Evolutionary conservation across 2,329 filamentous ascomycete species (phyloP).

Genomic region (Karstenula rhodostoma): DNA sequence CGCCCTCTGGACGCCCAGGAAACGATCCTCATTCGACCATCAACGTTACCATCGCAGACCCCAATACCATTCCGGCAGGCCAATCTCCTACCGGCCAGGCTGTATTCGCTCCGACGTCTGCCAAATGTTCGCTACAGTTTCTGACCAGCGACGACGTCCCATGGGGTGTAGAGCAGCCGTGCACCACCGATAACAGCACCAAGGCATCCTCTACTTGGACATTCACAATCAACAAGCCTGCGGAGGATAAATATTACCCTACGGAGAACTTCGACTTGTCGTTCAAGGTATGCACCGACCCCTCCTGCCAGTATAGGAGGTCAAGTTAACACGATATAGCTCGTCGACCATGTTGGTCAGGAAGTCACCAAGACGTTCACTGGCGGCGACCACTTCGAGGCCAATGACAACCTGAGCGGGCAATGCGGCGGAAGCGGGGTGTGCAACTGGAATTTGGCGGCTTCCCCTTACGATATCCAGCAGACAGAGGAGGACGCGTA

Average conservation of each 20-base stretch:
- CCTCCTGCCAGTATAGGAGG: background rate
- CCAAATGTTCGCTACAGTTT: slow-evolving; percentile 9
- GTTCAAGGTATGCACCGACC: slow-evolving; percentile 15
- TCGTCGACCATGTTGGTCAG: slow-evolving; percentile 4
- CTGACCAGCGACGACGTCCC: slow-evolving; percentile 4
- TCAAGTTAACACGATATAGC: background rate
- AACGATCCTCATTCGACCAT: slow-evolving; percentile 20
- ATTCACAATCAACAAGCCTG: slow-evolving; percentile 5
- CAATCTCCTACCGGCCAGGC: slow-evolving; percentile 1
- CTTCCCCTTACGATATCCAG: background rate
- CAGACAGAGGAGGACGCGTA: background rate
- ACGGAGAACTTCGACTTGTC: slow-evolving; percentile 17
- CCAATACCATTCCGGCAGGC: background rate
- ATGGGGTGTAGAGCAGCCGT: slow-evolving; percentile 9
- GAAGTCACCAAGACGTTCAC: slow-evolving; percentile 8
- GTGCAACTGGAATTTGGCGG: slow-evolving; percentile 3
- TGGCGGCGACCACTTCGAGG: slow-evolving; percentile 17
- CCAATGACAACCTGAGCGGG: slow-evolving; percentile 17
- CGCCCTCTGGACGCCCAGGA: slow-evolving; percentile 21
- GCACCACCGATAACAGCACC: slow-evolving; percentile 9
- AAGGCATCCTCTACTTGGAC: slow-evolving; percentile 13
- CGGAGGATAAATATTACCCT: background rate
- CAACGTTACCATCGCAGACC: slow-evolving; percentile 18
- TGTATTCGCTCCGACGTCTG: slow-evolving; percentile 12
- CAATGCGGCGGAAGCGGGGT: slow-evolving; percentile 20